A percentile compares a stretch with the other conserved stretches of the same genome.
Evolutionary conservation across 805 yeast genomes (phyloP).

Genomic region (Wickerhamiella sorbophila): DNA sequence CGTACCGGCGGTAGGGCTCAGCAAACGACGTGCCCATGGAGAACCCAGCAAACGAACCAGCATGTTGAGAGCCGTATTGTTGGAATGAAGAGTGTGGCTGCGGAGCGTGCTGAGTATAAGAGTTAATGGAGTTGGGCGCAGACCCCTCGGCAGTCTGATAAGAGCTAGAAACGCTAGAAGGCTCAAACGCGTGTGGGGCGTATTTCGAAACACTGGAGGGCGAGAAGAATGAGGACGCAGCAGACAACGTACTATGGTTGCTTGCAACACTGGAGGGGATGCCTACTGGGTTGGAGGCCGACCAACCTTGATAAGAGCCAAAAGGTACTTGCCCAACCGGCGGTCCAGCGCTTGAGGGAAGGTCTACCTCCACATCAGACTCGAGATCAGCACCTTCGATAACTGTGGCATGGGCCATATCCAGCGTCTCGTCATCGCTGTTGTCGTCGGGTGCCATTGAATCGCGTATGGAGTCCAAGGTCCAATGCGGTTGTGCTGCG

Average conservation of each 20-base stretch:
- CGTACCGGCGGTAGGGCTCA: neutral
- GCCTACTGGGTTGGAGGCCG: neutral
- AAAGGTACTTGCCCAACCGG: neutral
- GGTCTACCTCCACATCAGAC: slow-evolving; percentile 1
- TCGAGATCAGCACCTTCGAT: slow-evolving; percentile 18
- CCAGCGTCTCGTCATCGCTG: slow-evolving; percentile 13
- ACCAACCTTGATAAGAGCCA: neutral
- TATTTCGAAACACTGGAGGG: slow-evolving; percentile 17
- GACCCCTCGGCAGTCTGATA: slow-evolving; percentile 16
- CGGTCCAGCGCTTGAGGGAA: slow-evolving; percentile 1
- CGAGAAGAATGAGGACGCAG: slow-evolving; percentile 19
- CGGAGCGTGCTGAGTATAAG: slow-evolving; percentile 9
- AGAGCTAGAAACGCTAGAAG: slow-evolving; percentile 18
- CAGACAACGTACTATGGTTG: slow-evolving; percentile 7
- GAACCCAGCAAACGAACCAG: neutral
- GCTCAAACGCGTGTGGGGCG: slow-evolving; percentile 21
- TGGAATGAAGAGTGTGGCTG: slow-evolving; percentile 9
- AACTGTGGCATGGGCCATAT: slow-evolving; percentile 16
- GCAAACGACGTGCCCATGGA: slow-evolving; percentile 1
- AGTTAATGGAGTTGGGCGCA: slow-evolving; percentile 1
- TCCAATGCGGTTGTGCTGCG: neutral
- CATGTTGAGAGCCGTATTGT: neutral
- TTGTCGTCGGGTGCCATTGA: slow-evolving; percentile 5
- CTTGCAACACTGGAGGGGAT: neutral
- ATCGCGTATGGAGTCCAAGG: neutral